These are phyloP conservation scores for Cutaneotrichosporon arboriforme DNA, from an alignment of 1,284 basidiomycete genomes.

Conservation along the genomic window DNA sequence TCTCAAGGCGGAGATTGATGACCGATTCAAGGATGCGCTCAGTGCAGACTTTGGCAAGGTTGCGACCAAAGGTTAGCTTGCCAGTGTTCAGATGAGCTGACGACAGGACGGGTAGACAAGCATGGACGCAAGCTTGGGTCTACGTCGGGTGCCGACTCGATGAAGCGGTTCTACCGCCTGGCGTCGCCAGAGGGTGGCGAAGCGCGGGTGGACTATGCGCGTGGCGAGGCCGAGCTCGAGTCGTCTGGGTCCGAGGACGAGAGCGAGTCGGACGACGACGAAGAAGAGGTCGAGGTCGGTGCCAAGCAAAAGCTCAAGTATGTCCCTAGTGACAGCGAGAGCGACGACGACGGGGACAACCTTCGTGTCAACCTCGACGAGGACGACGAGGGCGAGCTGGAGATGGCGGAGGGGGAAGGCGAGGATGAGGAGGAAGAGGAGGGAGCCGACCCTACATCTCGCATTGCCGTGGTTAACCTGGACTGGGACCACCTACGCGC, in stretches of 20 bases:
- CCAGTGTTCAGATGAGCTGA: conserved; percentile 9
- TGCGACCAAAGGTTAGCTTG: conserved; percentile 31
- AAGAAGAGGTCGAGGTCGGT: conserved; percentile 51
- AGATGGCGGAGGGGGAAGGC: conserved; percentile 38
- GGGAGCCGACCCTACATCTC: conserved; percentile 53
- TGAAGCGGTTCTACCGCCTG: conserved; percentile 78
- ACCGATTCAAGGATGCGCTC: conserved; percentile 85
- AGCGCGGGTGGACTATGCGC: conserved; percentile 69
- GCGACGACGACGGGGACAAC: conserved; percentile 25
- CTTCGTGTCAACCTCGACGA: conserved; percentile 58
- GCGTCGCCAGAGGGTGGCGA: conserved; percentile 31
- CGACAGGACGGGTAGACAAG: conserved; percentile 71
- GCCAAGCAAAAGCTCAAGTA: conserved; percentile 52
- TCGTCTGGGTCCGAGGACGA: conserved; percentile 74
- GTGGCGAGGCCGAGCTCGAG: conserved; percentile 77
- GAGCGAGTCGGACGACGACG: conserved; percentile 43
- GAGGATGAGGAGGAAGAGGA: conserved; percentile 44
- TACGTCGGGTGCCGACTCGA: conserved; percentile 64
- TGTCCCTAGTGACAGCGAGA: conserved; percentile 36
- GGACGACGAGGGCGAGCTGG: conserved; percentile 52
- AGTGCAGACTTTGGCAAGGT: conserved; percentile 47
- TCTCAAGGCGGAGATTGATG: conserved; percentile 81
- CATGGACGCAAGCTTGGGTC: conserved; percentile 74
- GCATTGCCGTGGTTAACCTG: conserved; percentile 89
- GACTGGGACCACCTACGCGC: conserved; percentile 98